Base-by-base conservation (phyloP, 306 rosid genomes). In the Vachellia pachyceras region DNA sequence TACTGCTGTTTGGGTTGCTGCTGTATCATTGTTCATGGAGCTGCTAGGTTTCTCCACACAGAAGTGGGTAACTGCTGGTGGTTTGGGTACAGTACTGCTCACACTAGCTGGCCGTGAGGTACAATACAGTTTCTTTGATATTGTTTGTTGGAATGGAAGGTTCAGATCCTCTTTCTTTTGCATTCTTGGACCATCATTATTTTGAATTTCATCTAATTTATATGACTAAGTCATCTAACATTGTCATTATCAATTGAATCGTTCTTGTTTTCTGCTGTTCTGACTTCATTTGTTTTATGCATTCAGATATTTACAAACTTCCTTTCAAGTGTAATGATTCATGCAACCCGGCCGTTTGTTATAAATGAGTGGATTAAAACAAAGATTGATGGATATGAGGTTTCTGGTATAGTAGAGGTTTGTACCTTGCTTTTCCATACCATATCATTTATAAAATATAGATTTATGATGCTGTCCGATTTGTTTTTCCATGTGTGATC, bases 31-130 rank as follows among this genome's bases (percentile, higher is more conserved):
- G 86, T 96, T 96, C 87, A 93, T 93, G 98, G 99, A 96, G 87
- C 85, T 96, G 87, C 90, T 96, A 63, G 99, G 99, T 76, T 96
- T 93, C 88, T 96, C 99, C 85, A 88, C 98, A 82, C 98, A 96
- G 85, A 96, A 73, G 90, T 96, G 98, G 99, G 76, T 96, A 78
- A 96, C 99, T 71, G 99, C 99, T 47, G 99, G 99, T 80, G 97
- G 99, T 93, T 94, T 96, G 69, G 98, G 99, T 33, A 96, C 98
- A 36, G 98, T 96, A 33, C 83, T 96, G 85, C 93, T 96, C 58
- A 96, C 99, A 50, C 98, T 96, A 74, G 92, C 99, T 6, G 99
- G 98, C 76, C 97, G 99, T 23, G 99, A 96, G 99, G 99, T 96
- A 87, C 70, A 45, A 14, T 58, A 25, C 29, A 45, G 14, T 87